Base-by-base conservation (phyloP, 1,284 basidiomycete species). In the Tilletia walkeri region DNA sequence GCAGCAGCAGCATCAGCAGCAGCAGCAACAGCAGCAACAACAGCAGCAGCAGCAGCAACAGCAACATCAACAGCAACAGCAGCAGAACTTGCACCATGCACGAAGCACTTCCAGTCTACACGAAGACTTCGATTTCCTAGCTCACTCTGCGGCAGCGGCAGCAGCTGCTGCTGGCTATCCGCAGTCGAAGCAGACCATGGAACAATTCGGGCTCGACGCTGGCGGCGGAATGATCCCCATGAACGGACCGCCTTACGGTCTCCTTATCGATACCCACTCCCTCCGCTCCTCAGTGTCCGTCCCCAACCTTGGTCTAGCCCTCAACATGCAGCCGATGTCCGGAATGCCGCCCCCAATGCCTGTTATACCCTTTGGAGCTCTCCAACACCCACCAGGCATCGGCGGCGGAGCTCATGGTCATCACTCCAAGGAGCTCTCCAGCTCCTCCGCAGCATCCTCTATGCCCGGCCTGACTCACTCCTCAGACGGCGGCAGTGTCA, bases 281-380 rank as follows among this genome's bases (percentile, higher is more conserved):
- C 59, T 63, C 36, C 30, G 59, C 30, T 63, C 59, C 39, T 63
- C 59, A 16, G 59, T 63, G 36, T 63, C 59, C 36, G 59, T 63
- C 34, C 59, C 59, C 34, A 63, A 63, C 10, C 59, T 63, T 18
- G 59, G 59, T 36, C 30, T 63, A 18, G 36, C 59, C 2, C 59
- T 63, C 36, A 63, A 41, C 59, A 63, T 63, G 59, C 59, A 63
- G 4, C 59, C 34, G 7, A 63, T 63, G 59, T 24, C 30, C 59
- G 38, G 34, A 16, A 24, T 34, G 14, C 59, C 59, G 18, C 59
- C 59, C 14, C 59, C 59, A 1, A 18, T 63, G 59, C 59, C 59
- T 38, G 14, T 36, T 18, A 63, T 63, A 14, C 59, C 59, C 34
- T n/a, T 38, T 18, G 38, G 36, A 20, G 34, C 38, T 18, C 59